Evolutionary conservation across 768 basidiomycete genomes (phyloP), one percentile per base, ranked within the genome.

Genomic region (Crepidotus variabilis): DNA sequence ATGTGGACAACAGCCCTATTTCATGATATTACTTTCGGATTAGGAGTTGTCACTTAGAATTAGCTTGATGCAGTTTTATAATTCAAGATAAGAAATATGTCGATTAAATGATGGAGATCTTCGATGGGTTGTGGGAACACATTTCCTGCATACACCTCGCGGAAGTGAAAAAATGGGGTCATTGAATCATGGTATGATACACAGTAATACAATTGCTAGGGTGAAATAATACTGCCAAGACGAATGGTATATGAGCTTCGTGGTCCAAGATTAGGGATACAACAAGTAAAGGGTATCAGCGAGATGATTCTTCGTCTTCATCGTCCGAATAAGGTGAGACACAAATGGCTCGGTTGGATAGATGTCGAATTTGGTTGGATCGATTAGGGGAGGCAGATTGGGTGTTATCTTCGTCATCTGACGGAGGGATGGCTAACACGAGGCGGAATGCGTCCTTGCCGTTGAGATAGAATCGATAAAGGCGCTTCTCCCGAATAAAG

Each of bases 391-490:
- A 67, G 10, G 67, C 68, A 16, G 63, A 65, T 49, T 62, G 55
- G n/a, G 61, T 57, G 20, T 63, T 62, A 28, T 28, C 28, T 28
- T 36, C 71, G 55, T 71, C 69, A 52, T 72, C 75, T 13, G 74
- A 72, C 47, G 67, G 73, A 10, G 84, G 79, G 5, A 90, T 71
- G 28, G 81, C 72, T 47, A 91, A 83, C 20, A 91, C 83, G 49
- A 94, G 83, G 36, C 92, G 80, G 65, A 92, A 97, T 0, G 95
- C 95, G 67, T 98, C 94, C 72, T 98, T 98, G 47, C 92, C 93
- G 67, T 97, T 99, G 61, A 98, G 83, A 66, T 99, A 98, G 73
- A 98, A 99, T 1, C 97, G 84, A 68, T 88, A 87, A 16, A 99
- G 78, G 3, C 95, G 86, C 69, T 98, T 98, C 76, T 98, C 95